Evolutionary conservation across 768 basidiomycete genomes (phyloP), one percentile per base, ranked within the genome.

Genomic region (Antrodiella citrinella): DNA sequence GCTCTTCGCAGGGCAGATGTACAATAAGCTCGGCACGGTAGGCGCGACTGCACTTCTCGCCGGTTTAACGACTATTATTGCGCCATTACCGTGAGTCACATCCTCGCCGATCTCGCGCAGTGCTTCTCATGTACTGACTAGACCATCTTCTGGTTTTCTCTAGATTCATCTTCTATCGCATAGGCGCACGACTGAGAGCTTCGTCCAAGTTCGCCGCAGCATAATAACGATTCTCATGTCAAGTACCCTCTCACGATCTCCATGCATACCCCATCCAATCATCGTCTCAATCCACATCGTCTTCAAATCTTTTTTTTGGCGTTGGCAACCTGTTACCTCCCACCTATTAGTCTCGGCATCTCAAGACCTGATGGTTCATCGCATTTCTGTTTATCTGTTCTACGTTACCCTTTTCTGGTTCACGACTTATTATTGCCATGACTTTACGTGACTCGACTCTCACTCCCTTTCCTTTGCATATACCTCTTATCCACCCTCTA

Each of bases 1-100:
- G 1, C 57, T 78, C 19, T 77, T 76, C 47, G 72, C 76, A 4
- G 62, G 63, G 4, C 66, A 71, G 18, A 72, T 78, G 76, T 81
- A 74, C 54, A 53, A 60, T 11, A 58, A 64, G 5, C 59, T 87
- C 4, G 82, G 85, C 0, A 78, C 80, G 0, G 81, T 83, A 0
- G 85, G 85, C 0, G 84, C 82, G 0, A 81, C 80, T 0, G 82
- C 79, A 10, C 68, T 86, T 20, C 59, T 87, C 12, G 84, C 78
- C 0, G 82, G 84, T 2, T 59, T 86, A 12, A 73, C 76, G 50
- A 71, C 75, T 2, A 38, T 81, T n/a, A 75, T 82, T 72, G 73
- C 75, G 1, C 85, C 84, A 0, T 58, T 79, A 42, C 78, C 78
- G 79, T 80, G 47, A 54, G 78, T 67, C 42, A 15, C 25, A 11